phyloP scores from a whole-genome alignment of 208 protist genomes.

The Leishmania lainsoni region DNA sequence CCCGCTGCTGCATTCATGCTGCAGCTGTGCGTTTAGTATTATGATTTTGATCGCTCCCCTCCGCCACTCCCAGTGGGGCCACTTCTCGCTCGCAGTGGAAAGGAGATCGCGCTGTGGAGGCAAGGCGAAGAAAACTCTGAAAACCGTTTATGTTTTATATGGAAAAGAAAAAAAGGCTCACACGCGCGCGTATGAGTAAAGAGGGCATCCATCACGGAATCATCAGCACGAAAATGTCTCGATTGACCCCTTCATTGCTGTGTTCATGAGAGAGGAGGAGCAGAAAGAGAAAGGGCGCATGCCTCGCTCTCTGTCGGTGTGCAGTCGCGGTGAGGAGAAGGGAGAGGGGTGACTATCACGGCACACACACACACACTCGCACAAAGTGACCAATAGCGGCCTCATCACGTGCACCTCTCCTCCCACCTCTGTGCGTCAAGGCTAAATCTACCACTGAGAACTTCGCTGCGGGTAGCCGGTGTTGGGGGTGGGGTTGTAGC shows the following conservation, averaged over 20 bases:
- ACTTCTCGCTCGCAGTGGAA: background rate
- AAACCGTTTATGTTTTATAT: background rate
- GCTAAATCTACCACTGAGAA: slow-evolving; percentile 22
- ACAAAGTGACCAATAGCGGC: background rate
- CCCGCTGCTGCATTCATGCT: background rate
- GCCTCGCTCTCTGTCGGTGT: background rate
- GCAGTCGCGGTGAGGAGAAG: background rate
- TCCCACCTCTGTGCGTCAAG: background rate
- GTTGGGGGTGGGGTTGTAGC: slow-evolving; percentile 26
- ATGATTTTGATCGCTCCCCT: background rate
- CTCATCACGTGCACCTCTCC: background rate
- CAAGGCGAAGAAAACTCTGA: background rate
- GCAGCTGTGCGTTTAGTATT: background rate
- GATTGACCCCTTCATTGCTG: background rate
- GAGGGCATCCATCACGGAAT: background rate
- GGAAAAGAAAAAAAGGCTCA: background rate
- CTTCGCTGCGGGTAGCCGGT: slow-evolving; percentile 33
- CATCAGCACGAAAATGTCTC: background rate
- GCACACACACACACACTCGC: background rate
- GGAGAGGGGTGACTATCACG: background rate
- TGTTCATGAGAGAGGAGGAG: background rate
- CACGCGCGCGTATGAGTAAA: background rate
- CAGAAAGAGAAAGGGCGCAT: background rate
- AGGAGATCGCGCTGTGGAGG: background rate
- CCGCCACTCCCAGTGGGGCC: background rate